Conservation (phyloP, 306 rosid species). For the Abrus precatorius region DNA sequence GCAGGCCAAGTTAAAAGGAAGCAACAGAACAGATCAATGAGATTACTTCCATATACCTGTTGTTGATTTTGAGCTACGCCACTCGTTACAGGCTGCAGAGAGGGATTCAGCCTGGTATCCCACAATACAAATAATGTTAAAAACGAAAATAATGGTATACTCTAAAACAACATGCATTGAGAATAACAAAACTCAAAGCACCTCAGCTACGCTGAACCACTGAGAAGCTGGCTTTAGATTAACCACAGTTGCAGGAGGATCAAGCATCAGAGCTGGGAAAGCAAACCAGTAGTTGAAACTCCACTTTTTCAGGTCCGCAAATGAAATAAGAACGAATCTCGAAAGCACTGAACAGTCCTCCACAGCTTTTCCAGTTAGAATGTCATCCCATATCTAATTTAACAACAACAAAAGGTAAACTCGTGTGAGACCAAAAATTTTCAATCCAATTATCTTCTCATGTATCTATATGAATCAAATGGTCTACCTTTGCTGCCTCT, state of each 20-base stretch:
- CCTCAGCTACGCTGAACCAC: conserved; percentile 78
- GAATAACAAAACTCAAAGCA: conserved; percentile 45
- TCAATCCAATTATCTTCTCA: conserved; percentile 22
- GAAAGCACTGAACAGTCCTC: conserved; percentile 84
- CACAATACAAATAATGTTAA: conserved; percentile 32
- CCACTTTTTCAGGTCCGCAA: conserved; percentile 95
- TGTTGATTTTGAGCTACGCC: conserved; percentile 83
- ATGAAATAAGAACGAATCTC: conserved; percentile 90
- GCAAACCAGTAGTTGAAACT: conserved; percentile 92
- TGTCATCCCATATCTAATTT: conserved; percentile 92
- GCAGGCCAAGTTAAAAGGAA: conserved; percentile 21
- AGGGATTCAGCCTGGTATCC: conserved; percentile 75
- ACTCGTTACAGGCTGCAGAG: conserved; percentile 76
- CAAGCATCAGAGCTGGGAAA: conserved; percentile 89
- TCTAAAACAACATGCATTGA: conserved; percentile 2
- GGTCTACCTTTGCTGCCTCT: conserved; percentile 80
- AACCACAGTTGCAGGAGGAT: conserved; percentile 85
- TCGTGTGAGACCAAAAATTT: conserved; percentile 31
- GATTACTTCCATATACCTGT: conserved; percentile 59
- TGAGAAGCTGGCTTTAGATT: conserved; percentile 79
- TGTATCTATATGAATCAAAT: background rate
- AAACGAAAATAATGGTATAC: conserved; percentile 20
- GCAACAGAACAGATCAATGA: conserved; percentile 13
- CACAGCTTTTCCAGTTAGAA: conserved; percentile 79
- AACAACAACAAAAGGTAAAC: conserved; percentile 41